These are phyloP conservation scores for Pleurotus ostreatus DNA, from an alignment of 768 basidiomycete species.

Conservation along the genomic window DNA sequence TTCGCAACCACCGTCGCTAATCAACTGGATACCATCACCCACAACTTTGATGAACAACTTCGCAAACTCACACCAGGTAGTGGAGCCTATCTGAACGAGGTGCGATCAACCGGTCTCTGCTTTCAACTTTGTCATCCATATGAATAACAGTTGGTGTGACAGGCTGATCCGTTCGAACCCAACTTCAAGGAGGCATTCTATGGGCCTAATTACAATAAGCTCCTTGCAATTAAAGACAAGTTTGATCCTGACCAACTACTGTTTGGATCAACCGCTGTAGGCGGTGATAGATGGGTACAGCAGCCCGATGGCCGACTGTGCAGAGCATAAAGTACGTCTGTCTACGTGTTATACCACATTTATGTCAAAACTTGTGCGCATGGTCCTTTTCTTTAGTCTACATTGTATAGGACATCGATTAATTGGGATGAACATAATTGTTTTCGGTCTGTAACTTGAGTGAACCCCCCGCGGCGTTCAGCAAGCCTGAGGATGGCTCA, in stretches of 20 bases:
- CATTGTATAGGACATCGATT: no score
- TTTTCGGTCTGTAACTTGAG: no score
- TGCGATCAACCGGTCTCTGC: background rate
- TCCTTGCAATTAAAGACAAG: conserved; percentile 8
- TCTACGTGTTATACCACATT: no score
- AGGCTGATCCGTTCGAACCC: conserved; percentile 7
- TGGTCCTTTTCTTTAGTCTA: no score
- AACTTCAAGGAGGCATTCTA: conserved; percentile 10
- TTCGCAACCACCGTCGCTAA: background rate
- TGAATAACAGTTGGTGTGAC: background rate
- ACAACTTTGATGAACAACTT: conserved; percentile 6
- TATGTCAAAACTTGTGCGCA: no score
- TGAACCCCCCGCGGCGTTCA: no score
- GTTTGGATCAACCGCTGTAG: conserved; percentile 3
- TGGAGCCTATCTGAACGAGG: conserved; percentile 9
- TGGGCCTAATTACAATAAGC: conserved; percentile 7
- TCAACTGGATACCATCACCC: conserved; percentile 2
- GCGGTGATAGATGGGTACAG: conserved; percentile 10
- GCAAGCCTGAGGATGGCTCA: no score
- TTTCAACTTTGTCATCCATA: background rate
- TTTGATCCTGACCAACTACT: conserved; percentile 8
- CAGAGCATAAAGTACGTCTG: background rate
- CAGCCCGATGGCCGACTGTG: background rate
- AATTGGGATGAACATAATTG: no score
- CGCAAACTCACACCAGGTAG: background rate